Base-by-base conservation (phyloP, 768 basidiomycete species). In the Paxillus ammoniavirescens region DNA sequence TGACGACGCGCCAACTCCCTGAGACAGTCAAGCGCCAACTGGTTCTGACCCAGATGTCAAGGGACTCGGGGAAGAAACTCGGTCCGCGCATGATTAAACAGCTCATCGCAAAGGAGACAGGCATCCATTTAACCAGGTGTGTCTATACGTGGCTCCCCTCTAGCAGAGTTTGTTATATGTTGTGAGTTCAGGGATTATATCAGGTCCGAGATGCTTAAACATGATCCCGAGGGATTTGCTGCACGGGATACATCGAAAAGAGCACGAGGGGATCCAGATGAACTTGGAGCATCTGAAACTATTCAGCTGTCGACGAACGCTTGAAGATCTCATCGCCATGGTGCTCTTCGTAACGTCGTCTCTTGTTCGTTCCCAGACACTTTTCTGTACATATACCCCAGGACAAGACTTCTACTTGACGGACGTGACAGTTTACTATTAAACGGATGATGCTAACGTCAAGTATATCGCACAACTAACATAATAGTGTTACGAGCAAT, bases 31-130 rank as follows among this genome's bases (percentile, higher is more conserved):
- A 72, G 50, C 52, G 63, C 3, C 67, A 73, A 36, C 64, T 74
- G 13, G 61, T 75, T 15, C 42, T 69, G 7, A 67, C 70, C 36
- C 70, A 73, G 57, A 66, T 75, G 65, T 60, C 60, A 10, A 70
- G 68, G 43, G 73, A 74, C 47, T 64, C 67, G 1, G 58, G 50
- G 23, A 63, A 68, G 30, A 62, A 58, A 41, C 58, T 57, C 1
- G 73, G 73, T 10, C 60, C 66, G 12, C 45, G 53, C 14, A 59
- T 59, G 33, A 58, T 73, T 26, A 71, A 72, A 53, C 56, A 67
- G 30, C 50, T 56, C 3, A 68, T 75, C 35, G 61, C 68, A 33
- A 42, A 56, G 46, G 65, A 70, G 15, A 67, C 65, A 1, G 63
- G 74, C 54, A 48, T 69, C 41, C 59, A 76, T 72, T 53, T 69